Percentiles rank a stretch among this genome's conserved stretches.
These are phyloP conservation scores for Pleurotus giganteus DNA, from an alignment of 768 basidiomycete species.

Conservation along the genomic window DNA sequence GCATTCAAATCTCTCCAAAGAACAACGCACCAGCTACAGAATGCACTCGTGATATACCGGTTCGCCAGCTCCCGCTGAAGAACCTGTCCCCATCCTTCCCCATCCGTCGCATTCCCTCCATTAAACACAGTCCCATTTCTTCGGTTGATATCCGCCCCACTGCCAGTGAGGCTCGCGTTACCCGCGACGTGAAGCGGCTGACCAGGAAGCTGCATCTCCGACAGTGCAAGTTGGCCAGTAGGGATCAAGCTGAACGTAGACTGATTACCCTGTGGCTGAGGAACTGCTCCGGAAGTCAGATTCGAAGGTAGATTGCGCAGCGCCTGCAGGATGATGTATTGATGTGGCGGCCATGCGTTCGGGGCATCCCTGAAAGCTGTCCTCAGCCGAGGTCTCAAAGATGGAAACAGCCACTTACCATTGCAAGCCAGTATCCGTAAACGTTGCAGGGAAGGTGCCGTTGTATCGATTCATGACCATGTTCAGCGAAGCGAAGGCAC, in stretches of 20 bases:
- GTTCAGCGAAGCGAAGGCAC: conserved; percentile 72
- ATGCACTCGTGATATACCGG: conserved; percentile 75
- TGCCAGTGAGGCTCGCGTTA: conserved; percentile 52
- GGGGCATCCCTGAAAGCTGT: conserved; percentile 64
- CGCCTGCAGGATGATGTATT: conserved; percentile 77
- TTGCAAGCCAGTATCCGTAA: conserved; percentile 76
- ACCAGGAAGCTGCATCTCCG: conserved; percentile 66
- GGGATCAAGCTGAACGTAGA: conserved; percentile 73
- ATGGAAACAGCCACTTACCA: conserved; percentile 47
- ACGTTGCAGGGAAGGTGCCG: conserved; percentile 81
- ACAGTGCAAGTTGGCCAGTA: conserved; percentile 73
- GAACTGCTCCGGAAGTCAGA: conserved; percentile 55
- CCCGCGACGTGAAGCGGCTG: conserved; percentile 50
- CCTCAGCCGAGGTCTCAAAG: not conserved
- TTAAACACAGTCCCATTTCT: conserved; percentile 56
- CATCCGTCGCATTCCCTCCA: conserved; percentile 57
- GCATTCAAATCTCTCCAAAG: not conserved
- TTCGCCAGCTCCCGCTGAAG: conserved; percentile 78
- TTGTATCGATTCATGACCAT: conserved; percentile 84
- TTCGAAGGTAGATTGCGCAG: conserved; percentile 73
- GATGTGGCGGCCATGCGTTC: conserved; percentile 88
- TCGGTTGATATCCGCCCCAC: conserved; percentile 59
- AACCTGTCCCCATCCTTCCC: conserved; percentile 64
- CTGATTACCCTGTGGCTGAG: conserved; percentile 45
- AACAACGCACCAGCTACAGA: conserved; percentile 81